phyloP scores from a whole-genome alignment of 768 basidiomycete genomes.

The Termitomyces sp. region DNA sequence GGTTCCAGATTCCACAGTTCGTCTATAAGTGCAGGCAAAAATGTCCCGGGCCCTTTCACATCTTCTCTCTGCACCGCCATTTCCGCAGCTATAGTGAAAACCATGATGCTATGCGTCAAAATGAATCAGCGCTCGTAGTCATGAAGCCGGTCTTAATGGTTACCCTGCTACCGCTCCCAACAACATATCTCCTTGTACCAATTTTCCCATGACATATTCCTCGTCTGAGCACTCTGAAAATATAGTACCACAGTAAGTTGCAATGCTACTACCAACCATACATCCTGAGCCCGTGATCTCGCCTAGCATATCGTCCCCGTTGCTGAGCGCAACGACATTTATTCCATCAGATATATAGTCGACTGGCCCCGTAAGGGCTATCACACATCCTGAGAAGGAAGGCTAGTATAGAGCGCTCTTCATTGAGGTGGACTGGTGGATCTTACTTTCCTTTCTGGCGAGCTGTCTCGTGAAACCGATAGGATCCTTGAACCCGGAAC shows the following conservation, averaged over 20 bases:
- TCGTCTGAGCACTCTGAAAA: conserved; percentile 27
- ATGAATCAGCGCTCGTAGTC: background rate
- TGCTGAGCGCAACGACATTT: conserved; percentile 60
- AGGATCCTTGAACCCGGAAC: conserved; percentile 73
- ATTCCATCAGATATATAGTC: conserved; percentile 87
- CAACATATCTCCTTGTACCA: conserved; percentile 78
- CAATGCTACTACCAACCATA: conserved; percentile 71
- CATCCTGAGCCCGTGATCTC: conserved; percentile 91
- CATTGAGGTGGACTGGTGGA: background rate
- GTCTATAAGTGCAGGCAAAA: conserved; percentile 61
- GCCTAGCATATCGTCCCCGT: conserved; percentile 71
- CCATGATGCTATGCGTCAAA: conserved; percentile 37
- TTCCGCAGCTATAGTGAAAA: conserved; percentile 59
- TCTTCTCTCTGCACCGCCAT: conserved; percentile 41
- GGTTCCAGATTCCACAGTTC: conserved; percentile 37
- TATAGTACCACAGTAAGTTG: conserved; percentile 73
- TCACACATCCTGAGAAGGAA: conserved; percentile 59
- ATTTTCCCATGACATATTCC: conserved; percentile 25
- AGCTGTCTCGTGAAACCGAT: conserved; percentile 60
- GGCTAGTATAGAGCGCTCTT: background rate
- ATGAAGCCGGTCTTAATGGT: conserved; percentile 15
- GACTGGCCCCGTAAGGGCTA: conserved; percentile 72
- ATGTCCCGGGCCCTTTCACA: conserved; percentile 60
- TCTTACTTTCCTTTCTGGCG: conserved; percentile 71
- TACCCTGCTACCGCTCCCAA: conserved; percentile 74